Evolutionary conservation across 2,329 filamentous ascomycete species (phyloP).

Genomic region (Orbilia javanica): DNA sequence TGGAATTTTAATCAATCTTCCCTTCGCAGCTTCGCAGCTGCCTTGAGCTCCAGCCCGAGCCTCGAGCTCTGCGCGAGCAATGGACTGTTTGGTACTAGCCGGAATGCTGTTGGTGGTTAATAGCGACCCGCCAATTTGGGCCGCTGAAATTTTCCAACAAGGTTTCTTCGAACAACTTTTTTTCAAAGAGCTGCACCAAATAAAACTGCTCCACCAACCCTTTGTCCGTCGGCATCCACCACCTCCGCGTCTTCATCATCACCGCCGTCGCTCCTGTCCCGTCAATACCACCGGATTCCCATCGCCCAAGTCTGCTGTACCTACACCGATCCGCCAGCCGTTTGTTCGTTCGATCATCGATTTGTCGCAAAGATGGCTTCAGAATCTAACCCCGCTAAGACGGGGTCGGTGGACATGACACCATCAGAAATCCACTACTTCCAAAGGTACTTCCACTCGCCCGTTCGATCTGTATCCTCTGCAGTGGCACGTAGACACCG

Average conservation of each 20-base stretch:
- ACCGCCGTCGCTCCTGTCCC: background rate
- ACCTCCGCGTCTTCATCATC: constrained; percentile 11
- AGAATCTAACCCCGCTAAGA: constrained; percentile 68
- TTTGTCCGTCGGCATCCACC: constrained; percentile 17
- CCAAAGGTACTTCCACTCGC: constrained; percentile 78
- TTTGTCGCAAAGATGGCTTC: constrained; percentile 27
- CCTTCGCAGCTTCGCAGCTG: background rate
- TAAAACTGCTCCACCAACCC: constrained; percentile 21
- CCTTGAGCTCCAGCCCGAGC: constrained; percentile 1
- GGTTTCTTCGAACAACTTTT: constrained; percentile 50
- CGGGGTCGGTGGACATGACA: constrained; percentile 72
- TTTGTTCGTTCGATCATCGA: background rate
- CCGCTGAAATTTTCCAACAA: constrained; percentile 57
- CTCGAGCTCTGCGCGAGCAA: constrained; percentile 19
- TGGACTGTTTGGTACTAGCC: constrained; percentile 26
- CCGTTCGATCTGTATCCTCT: background rate
- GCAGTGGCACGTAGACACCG: constrained; percentile 1
- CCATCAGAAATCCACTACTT: constrained; percentile 99
- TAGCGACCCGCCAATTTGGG: constrained; percentile 47
- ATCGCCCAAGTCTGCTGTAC: background rate
- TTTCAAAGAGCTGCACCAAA: constrained; percentile 25
- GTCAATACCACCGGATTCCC: background rate
- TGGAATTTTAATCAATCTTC: constrained; percentile 4
- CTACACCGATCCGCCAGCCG: background rate
- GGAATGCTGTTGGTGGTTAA: background rate